Evolutionary conservation across 192 early-diverging fungal species (phyloP).

Genomic region (Backusella morwellensis): DNA sequence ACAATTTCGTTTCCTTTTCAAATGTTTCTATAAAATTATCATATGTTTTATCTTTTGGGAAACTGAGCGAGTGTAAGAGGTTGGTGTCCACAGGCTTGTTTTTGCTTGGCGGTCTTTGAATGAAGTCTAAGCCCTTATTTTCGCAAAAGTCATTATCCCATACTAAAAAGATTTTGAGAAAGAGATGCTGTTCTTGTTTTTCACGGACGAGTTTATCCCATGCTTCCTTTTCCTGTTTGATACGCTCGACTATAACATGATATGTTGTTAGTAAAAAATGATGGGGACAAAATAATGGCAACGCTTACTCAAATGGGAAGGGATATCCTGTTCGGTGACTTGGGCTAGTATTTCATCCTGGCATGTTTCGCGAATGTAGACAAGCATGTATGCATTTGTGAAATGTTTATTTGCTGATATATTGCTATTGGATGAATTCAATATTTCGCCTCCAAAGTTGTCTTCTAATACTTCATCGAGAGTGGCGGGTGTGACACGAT

Average conservation of each 20-base stretch:
- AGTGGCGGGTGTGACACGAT: conserved; percentile 80
- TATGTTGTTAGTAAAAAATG: not conserved
- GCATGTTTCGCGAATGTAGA: conserved; percentile 84
- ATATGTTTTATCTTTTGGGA: conserved; percentile 54
- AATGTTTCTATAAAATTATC: conserved; percentile 52
- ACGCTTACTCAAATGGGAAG: conserved; percentile 55
- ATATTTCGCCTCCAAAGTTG: conserved; percentile 84
- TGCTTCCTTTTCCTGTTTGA: conserved; percentile 64
- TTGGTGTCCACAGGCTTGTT: conserved; percentile 1
- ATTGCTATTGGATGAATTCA: conserved; percentile 13
- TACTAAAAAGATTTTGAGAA: conserved; percentile 58
- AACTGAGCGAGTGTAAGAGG: not conserved
- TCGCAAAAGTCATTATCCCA: conserved; percentile 62
- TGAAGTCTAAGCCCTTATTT: conserved; percentile 84
- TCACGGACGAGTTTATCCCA: conserved; percentile 62
- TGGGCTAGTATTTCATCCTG: conserved; percentile 69
- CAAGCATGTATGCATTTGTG: conserved; percentile 99
- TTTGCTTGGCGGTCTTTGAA: conserved; percentile 57
- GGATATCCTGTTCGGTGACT: conserved; percentile 69
- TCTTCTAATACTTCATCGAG: conserved; percentile 89
- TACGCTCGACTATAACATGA: conserved; percentile 31
- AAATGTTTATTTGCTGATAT: conserved; percentile 65
- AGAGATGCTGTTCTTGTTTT: conserved; percentile 69
- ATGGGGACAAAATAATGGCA: too few relatives aligned
- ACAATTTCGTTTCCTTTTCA: conserved; percentile 41